phyloP scores from a whole-genome alignment of 345 rosid species.

The Eucalyptus marginata region DNA sequence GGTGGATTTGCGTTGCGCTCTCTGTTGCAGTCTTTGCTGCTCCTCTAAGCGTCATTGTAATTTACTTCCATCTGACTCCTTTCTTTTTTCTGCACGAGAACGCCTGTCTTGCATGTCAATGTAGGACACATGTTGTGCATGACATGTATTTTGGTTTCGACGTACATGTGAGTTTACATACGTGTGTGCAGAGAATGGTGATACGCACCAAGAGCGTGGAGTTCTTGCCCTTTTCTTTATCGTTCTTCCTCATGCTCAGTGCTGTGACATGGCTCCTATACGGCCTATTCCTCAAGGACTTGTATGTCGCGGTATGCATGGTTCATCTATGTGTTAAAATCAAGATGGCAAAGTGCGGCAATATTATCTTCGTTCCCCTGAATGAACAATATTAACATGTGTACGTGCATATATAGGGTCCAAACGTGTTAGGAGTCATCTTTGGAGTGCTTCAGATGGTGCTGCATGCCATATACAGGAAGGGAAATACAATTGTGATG shows the following conservation, averaged over 20 bases:
- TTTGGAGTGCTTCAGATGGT: constrained; percentile 26
- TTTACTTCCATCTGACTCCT: not conserved
- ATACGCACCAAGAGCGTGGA: constrained; percentile 21
- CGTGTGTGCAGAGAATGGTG: not conserved
- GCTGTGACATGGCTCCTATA: constrained; percentile 26
- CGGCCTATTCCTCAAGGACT: constrained; percentile 8
- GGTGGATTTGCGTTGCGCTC: constrained; percentile 77
- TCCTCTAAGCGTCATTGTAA: constrained; percentile 63
- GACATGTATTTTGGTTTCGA: not conserved
- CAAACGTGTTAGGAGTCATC: constrained; percentile 22
- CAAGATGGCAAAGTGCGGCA: not conserved
- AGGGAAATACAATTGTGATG: not conserved
- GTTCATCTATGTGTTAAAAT: not conserved
- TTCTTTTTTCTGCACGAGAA: not conserved
- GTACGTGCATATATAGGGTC: constrained; percentile 1
- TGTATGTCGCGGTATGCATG: constrained; percentile 18
- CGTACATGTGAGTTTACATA: not conserved
- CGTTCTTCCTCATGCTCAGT: constrained; percentile 19
- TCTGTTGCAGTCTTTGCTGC: constrained; percentile 73
- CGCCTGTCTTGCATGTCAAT: not conserved
- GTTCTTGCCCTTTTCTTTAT: constrained; percentile 30
- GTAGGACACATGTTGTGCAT: not conserved
- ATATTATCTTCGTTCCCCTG: not conserved
- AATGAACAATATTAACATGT: not conserved
- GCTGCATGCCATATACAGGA: not conserved